Conservation (phyloP, 257 asterid genomes). For the Prunella vulgaris region DNA sequence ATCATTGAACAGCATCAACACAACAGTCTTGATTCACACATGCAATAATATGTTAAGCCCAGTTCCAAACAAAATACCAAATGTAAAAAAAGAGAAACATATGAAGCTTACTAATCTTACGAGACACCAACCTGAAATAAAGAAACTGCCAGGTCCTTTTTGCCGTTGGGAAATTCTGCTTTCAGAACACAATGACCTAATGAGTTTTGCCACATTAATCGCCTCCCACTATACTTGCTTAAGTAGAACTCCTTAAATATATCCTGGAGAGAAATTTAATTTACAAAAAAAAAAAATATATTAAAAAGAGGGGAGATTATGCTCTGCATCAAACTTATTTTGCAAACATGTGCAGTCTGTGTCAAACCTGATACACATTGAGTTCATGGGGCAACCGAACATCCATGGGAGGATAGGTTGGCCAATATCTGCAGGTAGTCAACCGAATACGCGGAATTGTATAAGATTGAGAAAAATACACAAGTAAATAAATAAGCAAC, state of each 20-base stretch:
- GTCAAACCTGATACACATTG: slow-evolving; percentile 85
- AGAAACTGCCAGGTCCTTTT: slow-evolving; percentile 97
- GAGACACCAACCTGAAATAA: slow-evolving; percentile 97
- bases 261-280: slow-evolving; percentile 48
- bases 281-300: not conserved
- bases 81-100: not conserved
- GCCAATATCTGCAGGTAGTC: slow-evolving; percentile 78
- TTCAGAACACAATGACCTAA: slow-evolving; percentile 94
- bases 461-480: not conserved
- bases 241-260: slow-evolving; percentile 92
- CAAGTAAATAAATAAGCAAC: slow-evolving; percentile 1
- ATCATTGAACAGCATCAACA: slow-evolving; percentile 90
- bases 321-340: slow-evolving; percentile 5
- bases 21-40: slow-evolving; percentile 63
- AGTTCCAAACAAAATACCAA: not conserved
- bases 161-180: slow-evolving; percentile 83
- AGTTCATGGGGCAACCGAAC: slow-evolving; percentile 93
- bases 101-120: no score
- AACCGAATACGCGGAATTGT: slow-evolving; percentile 5
- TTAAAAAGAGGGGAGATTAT: not conserved
- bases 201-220: slow-evolving; percentile 98
- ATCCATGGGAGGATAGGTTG: slow-evolving; percentile 99
- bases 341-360: not conserved
- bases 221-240: slow-evolving; percentile 94
- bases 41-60: slow-evolving; percentile 1